Evolutionary conservation across 345 rosid species (phyloP).

Genomic region (Rhodamnia rubescens): DNA sequence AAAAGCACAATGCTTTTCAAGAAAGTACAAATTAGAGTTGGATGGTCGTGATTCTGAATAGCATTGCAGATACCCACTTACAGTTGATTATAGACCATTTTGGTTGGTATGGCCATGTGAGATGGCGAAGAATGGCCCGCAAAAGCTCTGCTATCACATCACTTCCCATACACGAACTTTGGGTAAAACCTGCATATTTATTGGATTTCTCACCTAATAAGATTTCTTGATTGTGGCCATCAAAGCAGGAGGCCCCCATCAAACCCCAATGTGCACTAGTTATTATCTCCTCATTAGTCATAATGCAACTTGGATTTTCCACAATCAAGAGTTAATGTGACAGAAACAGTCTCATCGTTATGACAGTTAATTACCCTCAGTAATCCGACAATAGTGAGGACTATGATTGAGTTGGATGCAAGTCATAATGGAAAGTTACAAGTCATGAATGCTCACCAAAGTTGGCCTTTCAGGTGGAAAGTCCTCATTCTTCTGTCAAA

Average conservation of each 20-base stretch:
- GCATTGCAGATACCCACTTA: neutral
- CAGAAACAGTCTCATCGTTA: neutral
- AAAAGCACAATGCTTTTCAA: neutral
- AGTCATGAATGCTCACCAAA: neutral
- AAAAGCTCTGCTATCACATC: conserved; percentile 1
- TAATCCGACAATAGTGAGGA: neutral
- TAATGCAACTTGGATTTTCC: neutral
- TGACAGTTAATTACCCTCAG: neutral
- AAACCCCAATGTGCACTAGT: neutral
- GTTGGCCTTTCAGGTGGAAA: neutral
- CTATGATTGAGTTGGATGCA: neutral
- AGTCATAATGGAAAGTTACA: neutral
- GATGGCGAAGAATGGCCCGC: neutral
- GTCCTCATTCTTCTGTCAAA: neutral
- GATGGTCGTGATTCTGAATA: neutral
- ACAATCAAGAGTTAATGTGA: neutral
- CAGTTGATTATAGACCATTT: neutral
- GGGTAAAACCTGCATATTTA: neutral
- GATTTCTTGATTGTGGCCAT: neutral
- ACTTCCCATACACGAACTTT: neutral
- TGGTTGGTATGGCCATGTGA: conserved; percentile 3
- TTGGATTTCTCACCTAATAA: neutral
- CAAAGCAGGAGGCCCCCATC: neutral
- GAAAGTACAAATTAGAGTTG: neutral
- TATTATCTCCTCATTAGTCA: neutral